phyloP scores from a whole-genome alignment of 176 grass and related monocot species.

The Zoysia japonica region DNA sequence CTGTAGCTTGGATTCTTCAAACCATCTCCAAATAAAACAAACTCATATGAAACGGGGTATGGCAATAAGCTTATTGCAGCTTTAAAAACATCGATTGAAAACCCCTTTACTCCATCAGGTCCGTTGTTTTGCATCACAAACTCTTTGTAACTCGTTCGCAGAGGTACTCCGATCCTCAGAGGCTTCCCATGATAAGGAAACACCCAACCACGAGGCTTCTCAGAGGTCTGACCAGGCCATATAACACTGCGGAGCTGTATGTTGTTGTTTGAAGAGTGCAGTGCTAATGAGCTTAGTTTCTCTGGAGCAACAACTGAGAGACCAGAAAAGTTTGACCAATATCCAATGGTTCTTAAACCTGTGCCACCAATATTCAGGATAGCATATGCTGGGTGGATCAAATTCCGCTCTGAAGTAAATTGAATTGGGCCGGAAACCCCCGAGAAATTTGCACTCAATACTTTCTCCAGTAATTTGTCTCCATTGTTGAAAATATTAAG shows the following conservation, averaged over 20 bases:
- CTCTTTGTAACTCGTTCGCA: slow-evolving; percentile 64
- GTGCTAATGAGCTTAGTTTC: slow-evolving; percentile 34
- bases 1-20: slow-evolving; percentile 75
- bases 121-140: slow-evolving; percentile 59
- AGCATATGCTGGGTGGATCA: slow-evolving; percentile 67
- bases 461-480: slow-evolving; percentile 62
- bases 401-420: slow-evolving; percentile 62
- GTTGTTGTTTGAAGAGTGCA: slow-evolving; percentile 36
- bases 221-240: slow-evolving; percentile 79
- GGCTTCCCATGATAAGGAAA: slow-evolving; percentile 73
- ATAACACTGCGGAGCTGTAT: slow-evolving; percentile 62
- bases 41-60: slow-evolving; percentile 60
- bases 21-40: slow-evolving; percentile 81
- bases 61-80: slow-evolving; percentile 74
- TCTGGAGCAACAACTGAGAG: slow-evolving; percentile 67
- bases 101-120: slow-evolving; percentile 74
- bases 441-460: slow-evolving; percentile 64
- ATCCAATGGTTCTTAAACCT: slow-evolving; percentile 70
- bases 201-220: slow-evolving; percentile 72
- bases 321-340: slow-evolving; percentile 78
- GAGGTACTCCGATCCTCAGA: slow-evolving; percentile 83
- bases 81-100: slow-evolving; percentile 85
- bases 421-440: slow-evolving; percentile 70
- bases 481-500: slow-evolving; percentile 61
- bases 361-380: slow-evolving; percentile 79